These are phyloP conservation scores for Aquilaria sinensis DNA, from an alignment of 345 rosid genomes.

Conservation along the genomic window DNA sequence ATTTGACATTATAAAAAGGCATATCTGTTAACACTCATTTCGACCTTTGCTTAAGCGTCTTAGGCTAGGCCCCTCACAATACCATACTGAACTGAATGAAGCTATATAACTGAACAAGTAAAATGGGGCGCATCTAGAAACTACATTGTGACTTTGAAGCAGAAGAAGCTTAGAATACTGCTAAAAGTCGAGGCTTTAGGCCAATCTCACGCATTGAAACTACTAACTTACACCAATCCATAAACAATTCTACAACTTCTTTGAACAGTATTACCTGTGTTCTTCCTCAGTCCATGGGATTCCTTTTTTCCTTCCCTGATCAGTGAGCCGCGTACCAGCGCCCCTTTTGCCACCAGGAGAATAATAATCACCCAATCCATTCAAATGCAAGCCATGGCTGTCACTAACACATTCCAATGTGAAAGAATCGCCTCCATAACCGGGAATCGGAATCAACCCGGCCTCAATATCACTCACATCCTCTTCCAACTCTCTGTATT, in stretches of 20 bases:
- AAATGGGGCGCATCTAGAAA: background rate
- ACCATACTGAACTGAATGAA: no score
- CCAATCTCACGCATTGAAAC: no score
- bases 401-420: slow-evolving; percentile 40
- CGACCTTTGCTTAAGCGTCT: no score
- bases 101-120: no score
- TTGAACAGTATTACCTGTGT: slow-evolving; percentile 58
- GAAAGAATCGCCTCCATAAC: slow-evolving; percentile 43
- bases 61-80: no score
- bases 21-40: no score
- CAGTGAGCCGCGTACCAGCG: slow-evolving; percentile 43
- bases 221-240: no score
- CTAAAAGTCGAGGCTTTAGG: no score
- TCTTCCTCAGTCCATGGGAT: slow-evolving; percentile 99
- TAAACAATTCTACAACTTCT: background rate
- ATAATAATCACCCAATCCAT: slow-evolving; percentile 41
- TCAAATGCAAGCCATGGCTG: slow-evolving; percentile 30
- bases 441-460: slow-evolving; percentile 67
- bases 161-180: no score
- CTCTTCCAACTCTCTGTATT: slow-evolving; percentile 61
- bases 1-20: background rate
- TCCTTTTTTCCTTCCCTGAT: slow-evolving; percentile 96
- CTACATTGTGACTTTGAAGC: background rate
- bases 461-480: slow-evolving; percentile 89
- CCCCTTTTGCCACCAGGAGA: slow-evolving; percentile 64